Base-by-base conservation (phyloP, 2,329 filamentous ascomycete genomes). In the Berkeleyomyces rouxiae region DNA sequence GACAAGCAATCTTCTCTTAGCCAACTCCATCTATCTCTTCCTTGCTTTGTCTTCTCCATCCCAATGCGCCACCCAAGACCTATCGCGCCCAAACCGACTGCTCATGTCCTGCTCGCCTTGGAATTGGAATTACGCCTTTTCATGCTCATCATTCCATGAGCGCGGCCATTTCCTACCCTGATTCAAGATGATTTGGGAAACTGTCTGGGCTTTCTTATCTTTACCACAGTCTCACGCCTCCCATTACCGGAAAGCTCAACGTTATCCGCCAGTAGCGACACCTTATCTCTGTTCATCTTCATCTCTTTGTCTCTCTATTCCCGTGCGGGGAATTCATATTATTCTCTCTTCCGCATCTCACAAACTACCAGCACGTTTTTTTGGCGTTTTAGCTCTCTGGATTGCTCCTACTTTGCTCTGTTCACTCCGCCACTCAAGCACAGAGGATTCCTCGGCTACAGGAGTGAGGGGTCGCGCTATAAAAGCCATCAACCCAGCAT, bases 301-400 rank as follows among this genome's bases (percentile, higher is more conserved):
- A 6, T 53, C 36, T 55, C 36, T 16, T 16, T 10, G 23, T 53
- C 16, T 23, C 49, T 11, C 16, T n/a, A 10, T 36, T 53, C 23
- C 49, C 37, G 33, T 33, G 49, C 37, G 49, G n/a, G 49, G 33
- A 53, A 36, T 13, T 11, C 51, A 11, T 39, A 5, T 55, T 55
- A n/a, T 39, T 55, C 13, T 36, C 33, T 37, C 36, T 55, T 39
- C 43, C 43, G 11, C 43, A 11, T 55, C 51, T 39, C 51, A 7
- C 51, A 55, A 36, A 51, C 51, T 7, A 61, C 39, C 31, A 57
- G 60, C 60, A 61, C 60, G 49, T 37, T 10, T 39, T 42, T 61
- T 9, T 61, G 49, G 49, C 40, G 39, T 13, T 46, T 55, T 57
- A 16, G 40, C 49, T 61, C 49, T 40, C 60, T 55, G 36, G 11